Evolutionary conservation across 1,284 basidiomycete genomes (phyloP), one percentile per base, ranked within the genome.

Genomic region (Laetiporus sulphureus): DNA sequence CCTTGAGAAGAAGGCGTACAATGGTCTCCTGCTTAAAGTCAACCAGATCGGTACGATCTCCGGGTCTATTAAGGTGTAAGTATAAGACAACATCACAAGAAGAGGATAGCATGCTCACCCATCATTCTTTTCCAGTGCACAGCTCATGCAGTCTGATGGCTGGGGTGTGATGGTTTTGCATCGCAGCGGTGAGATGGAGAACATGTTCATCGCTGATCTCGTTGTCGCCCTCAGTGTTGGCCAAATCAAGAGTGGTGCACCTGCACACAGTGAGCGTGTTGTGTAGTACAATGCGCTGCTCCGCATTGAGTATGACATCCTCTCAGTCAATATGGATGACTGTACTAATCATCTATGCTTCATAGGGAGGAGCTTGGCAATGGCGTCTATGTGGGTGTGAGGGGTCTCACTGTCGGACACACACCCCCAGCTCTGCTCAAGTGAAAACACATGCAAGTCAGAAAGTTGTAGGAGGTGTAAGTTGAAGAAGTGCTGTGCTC

Each of bases 161-260:
- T 99, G 95, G 95, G 93, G 91, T 66, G 91, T 98, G 70, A 99
- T 99, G 95, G 89, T 96, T 65, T 98, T 94, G 51, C 96, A 99
- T 81, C 92, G 96, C 58, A 93, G 88, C 51, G 95, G 95, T 65
- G 94, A 98, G 75, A 91, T 90, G 32, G 89, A 91, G 70, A 93
- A 92, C 71, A 95, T 91, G 46, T 81, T 95, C 68, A 99, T 99
- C 60, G 91, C 96, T 53, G 95, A 99, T 71, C 84, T 99, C 52
- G 83, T 85, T 50, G 93, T 99, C 54, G 96, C 87, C 45, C 91
- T 98, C 56, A 89, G 90, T 54, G 77, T 77, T 44, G 94, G 94
- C 55, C 89, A 96, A 71, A 97, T 97, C 80, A 98, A 99, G 85
- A 95, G 95, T 43, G 95, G 95, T 73, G 93, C 92, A 35, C 92